Percentiles rank a stretch among this genome's conserved stretches.
Evolutionary conservation across 192 early-diverging fungal species (phyloP).

Genomic region (Gryganskiella cystojenkinii): DNA sequence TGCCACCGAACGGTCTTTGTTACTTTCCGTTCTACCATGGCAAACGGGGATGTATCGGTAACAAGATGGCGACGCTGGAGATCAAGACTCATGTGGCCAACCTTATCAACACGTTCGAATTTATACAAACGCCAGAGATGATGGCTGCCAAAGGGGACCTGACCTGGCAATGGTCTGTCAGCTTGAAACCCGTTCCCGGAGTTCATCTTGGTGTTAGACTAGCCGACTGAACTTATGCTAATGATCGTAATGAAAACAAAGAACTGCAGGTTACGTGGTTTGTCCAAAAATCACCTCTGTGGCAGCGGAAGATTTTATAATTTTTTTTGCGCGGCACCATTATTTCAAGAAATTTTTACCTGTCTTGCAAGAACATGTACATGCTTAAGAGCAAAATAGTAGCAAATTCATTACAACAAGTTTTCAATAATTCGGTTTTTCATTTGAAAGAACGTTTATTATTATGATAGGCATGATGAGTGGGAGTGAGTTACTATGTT

Average conservation of each 20-base stretch:
- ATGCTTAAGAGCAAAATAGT: too few species aligned
- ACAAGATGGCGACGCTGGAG: constrained; percentile 64
- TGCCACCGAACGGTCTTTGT: constrained; percentile 46
- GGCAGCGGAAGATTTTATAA: too few species aligned
- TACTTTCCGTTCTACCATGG: constrained; percentile 62
- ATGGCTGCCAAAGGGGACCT: constrained; percentile 12
- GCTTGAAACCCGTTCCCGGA: constrained; percentile 35
- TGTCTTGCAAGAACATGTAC: too few species aligned
- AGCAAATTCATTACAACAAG: too few species aligned
- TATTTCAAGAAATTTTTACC: too few species aligned
- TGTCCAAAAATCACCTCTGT: background rate
- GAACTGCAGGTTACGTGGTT: background rate
- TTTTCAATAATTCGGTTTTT: too few species aligned
- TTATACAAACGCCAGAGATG: constrained; percentile 58
- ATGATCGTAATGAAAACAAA: too few species aligned
- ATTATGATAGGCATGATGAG: background rate
- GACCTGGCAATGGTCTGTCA: constrained; percentile 35
- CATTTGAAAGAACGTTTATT: background rate
- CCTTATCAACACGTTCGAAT: constrained; percentile 56
- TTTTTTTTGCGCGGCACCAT: too few species aligned
- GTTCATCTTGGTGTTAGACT: constrained; percentile 28
- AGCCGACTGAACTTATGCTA: constrained; percentile 26
- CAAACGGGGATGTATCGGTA: constrained; percentile 63
- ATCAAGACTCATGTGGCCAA: constrained; percentile 63
- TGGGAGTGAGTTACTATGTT: background rate